These are phyloP conservation scores for Isoetes taiwanensis DNA, from an alignment of 75 land plant genomes.

Conservation along the genomic window DNA sequence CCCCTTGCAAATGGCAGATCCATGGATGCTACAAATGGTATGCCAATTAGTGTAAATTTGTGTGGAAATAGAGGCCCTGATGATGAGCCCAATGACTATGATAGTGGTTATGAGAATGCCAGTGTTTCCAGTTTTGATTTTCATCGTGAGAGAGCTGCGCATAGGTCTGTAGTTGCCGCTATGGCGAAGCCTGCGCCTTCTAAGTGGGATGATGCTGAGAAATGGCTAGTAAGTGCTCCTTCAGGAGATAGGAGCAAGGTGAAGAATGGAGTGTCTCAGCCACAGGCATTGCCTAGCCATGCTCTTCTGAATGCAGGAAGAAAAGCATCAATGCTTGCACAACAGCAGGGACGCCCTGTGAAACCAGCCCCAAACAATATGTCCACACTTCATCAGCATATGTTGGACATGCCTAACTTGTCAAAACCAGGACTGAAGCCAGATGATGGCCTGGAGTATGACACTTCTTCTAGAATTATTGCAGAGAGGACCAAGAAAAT, in stretches of 20 bases:
- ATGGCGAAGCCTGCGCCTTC: constrained; percentile 71
- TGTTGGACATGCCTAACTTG: too few species aligned
- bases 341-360: background rate
- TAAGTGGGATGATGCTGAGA: constrained; percentile 94
- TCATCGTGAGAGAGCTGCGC: constrained; percentile 19
- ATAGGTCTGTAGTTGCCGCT: constrained; percentile 22
- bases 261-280: constrained; percentile 15
- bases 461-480: constrained; percentile 4
- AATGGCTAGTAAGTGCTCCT: constrained; percentile 62
- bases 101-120: constrained; percentile 46
- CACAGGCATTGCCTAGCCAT: constrained; percentile 12
- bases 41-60: too few species aligned
- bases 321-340: constrained; percentile 19
- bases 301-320: constrained; percentile 1
- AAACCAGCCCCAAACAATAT: background rate
- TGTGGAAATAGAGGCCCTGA: too few species aligned
- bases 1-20: too few species aligned
- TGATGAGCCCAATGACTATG: too few species aligned
- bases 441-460: too few species aligned
- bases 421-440: too few species aligned
- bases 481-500: constrained; percentile 11
- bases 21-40: too few species aligned
- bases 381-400: too few species aligned
- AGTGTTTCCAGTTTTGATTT: constrained; percentile 59
- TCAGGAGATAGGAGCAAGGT: constrained; percentile 20